phyloP scores from a whole-genome alignment of 2,329 filamentous ascomycete species.

The Diaporthe sp. region DNA sequence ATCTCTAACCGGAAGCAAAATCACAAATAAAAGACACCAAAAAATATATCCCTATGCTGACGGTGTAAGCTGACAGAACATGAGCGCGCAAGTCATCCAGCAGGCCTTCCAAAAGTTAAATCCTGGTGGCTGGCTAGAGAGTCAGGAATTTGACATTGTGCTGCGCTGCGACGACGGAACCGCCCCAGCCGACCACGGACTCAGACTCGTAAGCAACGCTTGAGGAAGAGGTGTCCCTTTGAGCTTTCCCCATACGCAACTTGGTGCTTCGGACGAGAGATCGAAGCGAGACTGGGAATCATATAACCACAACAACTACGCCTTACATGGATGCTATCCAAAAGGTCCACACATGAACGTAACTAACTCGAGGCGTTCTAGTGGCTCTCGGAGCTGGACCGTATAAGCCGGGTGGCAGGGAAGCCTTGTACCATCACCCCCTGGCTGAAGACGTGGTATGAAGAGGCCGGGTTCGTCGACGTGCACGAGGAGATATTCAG shows the following conservation, averaged over 20 bases:
- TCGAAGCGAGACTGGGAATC: neutral
- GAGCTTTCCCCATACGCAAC: neutral
- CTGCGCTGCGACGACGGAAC: constrained; percentile 62
- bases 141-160: constrained; percentile 61
- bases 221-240: too few relatives aligned
- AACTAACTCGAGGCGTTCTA: constrained; percentile 2
- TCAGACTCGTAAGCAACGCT: constrained; percentile 46
- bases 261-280: neutral
- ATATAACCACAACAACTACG: neutral
- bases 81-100: constrained; percentile 63
- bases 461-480: constrained; percentile 68
- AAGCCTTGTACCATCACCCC: constrained; percentile 55
- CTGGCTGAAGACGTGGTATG: constrained; percentile 54
- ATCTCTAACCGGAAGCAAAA: neutral
- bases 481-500: constrained; percentile 67
- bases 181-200: constrained; percentile 54
- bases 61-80: constrained; percentile 47
- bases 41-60: neutral
- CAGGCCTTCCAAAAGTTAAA: constrained; percentile 64
- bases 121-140: constrained; percentile 69
- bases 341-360: neutral
- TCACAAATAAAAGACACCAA: neutral
- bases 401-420: constrained; percentile 54
- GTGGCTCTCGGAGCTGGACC: constrained; percentile 58
- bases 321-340: neutral